Conservation (phyloP, 2,329 filamentous ascomycete genomes). For the Fusarium liriodendri region DNA sequence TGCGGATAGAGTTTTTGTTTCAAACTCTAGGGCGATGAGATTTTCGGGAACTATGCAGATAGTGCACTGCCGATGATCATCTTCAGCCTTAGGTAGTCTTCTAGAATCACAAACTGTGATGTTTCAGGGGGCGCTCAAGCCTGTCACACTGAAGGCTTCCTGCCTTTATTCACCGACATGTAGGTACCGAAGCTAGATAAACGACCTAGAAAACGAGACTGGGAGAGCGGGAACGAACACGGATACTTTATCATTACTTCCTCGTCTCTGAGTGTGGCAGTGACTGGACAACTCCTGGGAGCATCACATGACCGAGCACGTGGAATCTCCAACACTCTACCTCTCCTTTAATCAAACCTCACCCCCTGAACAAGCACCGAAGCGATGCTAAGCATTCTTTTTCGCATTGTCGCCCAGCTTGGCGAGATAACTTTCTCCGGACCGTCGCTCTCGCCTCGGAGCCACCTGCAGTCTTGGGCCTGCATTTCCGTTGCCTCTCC, state of each 20-base stretch:
- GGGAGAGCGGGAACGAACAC: not conserved
- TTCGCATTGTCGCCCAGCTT: not conserved
- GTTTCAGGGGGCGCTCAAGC: not conserved
- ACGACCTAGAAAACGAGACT: not conserved
- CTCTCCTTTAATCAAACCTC: slow-evolving; percentile 3
- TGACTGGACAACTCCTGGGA: not conserved
- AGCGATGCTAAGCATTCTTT: not conserved
- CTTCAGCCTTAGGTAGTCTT: not conserved
- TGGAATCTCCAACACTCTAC: not conserved
- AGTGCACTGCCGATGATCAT: not conserved
- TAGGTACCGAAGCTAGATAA: too few relatives aligned
- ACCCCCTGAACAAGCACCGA: not conserved
- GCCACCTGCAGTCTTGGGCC: not conserved
- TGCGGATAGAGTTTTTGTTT: not conserved
- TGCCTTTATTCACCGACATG: not conserved
- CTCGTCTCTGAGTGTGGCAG: not conserved
- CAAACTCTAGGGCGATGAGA: not conserved
- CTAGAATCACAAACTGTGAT: not conserved
- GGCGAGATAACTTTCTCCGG: not conserved
- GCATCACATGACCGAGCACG: not conserved
- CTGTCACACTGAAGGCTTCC: not conserved
- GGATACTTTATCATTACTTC: not conserved
- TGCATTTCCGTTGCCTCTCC: not conserved
- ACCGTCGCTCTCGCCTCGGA: not conserved
- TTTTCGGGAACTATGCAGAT: not conserved